phyloP scores from a whole-genome alignment of 352 stramenopile genomes.

The Phytopythium ostracodes region DNA sequence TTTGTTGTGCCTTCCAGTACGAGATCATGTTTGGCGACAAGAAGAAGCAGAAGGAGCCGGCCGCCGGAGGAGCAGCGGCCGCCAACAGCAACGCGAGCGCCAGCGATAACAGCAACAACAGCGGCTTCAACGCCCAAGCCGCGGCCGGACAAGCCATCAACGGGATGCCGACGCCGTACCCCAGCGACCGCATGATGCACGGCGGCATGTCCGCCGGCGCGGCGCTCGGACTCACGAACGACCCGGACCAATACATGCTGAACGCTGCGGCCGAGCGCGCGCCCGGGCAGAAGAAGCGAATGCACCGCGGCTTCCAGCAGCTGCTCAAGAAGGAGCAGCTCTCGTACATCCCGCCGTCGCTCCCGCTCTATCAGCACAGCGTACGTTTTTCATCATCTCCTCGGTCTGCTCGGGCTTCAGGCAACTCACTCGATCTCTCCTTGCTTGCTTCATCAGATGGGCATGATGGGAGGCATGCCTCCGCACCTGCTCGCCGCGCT shows the following conservation, averaged over 20 bases:
- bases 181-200: conserved; percentile 22
- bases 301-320: conserved; percentile 76
- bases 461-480: conserved; percentile 54
- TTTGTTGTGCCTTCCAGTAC: conserved; percentile 40
- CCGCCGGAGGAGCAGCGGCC: conserved; percentile 5
- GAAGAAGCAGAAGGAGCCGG: conserved; percentile 62
- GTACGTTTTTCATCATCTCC: conserved; percentile 25
- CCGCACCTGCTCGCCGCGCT: conserved; percentile 58
- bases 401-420: too few relatives aligned
- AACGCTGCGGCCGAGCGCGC: conserved; percentile 24
- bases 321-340: conserved; percentile 74
- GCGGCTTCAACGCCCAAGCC: conserved; percentile 10
- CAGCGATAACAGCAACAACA: conserved; percentile 8
- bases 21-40: conserved; percentile 83
- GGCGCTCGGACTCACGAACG: conserved; percentile 51
- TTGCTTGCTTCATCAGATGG: conserved; percentile 30
- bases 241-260: conserved; percentile 67
- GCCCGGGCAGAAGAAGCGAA: conserved; percentile 55
- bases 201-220: conserved; percentile 16
- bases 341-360: conserved; percentile 54
- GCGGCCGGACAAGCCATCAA: conserved; percentile 28
- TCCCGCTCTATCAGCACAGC: conserved; percentile 65
- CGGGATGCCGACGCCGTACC: conserved; percentile 16
- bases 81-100: conserved; percentile 8
- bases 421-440: not conserved